Conservation (phyloP, 768 basidiomycete species). For the Podaxis carcinomalis region DNA sequence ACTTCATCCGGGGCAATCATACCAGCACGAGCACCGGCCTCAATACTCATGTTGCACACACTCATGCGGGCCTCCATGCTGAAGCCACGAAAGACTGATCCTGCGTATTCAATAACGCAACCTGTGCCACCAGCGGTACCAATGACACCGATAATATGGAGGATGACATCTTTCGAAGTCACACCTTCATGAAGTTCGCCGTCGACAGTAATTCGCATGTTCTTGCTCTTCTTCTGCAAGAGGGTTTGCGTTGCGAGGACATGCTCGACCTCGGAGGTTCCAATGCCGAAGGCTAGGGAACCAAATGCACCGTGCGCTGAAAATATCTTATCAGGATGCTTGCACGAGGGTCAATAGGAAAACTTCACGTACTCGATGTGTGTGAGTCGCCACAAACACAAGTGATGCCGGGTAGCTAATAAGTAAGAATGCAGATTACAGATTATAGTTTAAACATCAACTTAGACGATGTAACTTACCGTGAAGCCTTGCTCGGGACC, state of each 20-base stretch:
- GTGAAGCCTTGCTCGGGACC: constrained; percentile 95
- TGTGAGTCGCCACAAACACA: constrained; percentile 93
- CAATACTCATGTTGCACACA: constrained; percentile 94
- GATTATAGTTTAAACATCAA: not conserved
- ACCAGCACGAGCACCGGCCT: constrained; percentile 88
- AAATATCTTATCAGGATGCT: constrained; percentile 1
- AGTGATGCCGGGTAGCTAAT: constrained; percentile 68
- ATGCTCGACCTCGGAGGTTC: constrained; percentile 92
- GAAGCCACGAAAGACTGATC: constrained; percentile 80
- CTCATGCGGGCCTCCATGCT: constrained; percentile 92
- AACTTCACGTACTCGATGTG: constrained; percentile 67
- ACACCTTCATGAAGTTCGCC: constrained; percentile 79
- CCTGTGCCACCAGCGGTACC: constrained; percentile 94
- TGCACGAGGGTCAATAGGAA: not conserved
- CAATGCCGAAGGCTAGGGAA: constrained; percentile 89
- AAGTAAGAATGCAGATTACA: not conserved
- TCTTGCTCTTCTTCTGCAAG: constrained; percentile 83
- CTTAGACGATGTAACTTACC: constrained; percentile 28
- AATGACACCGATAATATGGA: constrained; percentile 87
- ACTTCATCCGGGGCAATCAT: constrained; percentile 90
- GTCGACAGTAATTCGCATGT: constrained; percentile 89
- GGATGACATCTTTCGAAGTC: constrained; percentile 85
- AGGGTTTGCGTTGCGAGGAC: constrained; percentile 91
- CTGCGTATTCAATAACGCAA: constrained; percentile 88
- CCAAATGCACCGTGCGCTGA: constrained; percentile 90